Evolutionary conservation across 2,329 filamentous ascomycete genomes (phyloP).

Genomic region (Endoconidiophora laricicola): DNA sequence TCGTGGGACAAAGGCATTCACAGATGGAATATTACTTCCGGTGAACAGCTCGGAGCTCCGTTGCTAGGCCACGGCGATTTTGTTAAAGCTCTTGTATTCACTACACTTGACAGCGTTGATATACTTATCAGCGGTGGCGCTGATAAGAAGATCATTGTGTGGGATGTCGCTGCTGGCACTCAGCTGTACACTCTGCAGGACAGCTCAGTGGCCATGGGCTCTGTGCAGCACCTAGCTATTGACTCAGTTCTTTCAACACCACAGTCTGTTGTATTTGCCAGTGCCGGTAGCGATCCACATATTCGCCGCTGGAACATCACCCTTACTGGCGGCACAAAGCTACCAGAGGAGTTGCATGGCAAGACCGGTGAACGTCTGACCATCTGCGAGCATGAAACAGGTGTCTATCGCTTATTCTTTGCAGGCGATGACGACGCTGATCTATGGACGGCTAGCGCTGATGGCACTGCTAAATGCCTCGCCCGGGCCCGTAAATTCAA

Average conservation of each 20-base stretch:
- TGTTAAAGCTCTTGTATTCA: slow-evolving; percentile 61
- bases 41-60: slow-evolving; percentile 31
- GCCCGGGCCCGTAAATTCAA: slow-evolving; percentile 51
- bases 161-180: slow-evolving; percentile 53
- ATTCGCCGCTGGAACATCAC: slow-evolving; percentile 63
- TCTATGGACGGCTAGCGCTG: slow-evolving; percentile 84
- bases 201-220: slow-evolving; percentile 51
- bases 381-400: slow-evolving; percentile 76
- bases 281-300: slow-evolving; percentile 63
- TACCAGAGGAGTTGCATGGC: slow-evolving; percentile 29
- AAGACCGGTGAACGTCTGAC: slow-evolving; percentile 27
- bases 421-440: slow-evolving; percentile 49
- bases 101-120: slow-evolving; percentile 42
- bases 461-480: slow-evolving; percentile 73
- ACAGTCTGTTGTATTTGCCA: slow-evolving; percentile 46
- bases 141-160: slow-evolving; percentile 69
- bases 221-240: slow-evolving; percentile 61
- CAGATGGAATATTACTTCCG: slow-evolving; percentile 56
- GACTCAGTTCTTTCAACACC: slow-evolving; percentile 45
- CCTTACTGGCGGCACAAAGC: slow-evolving; percentile 34
- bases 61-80: slow-evolving; percentile 78
- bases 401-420: slow-evolving; percentile 67
- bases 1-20: slow-evolving; percentile 91
- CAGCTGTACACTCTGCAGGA: slow-evolving; percentile 66
- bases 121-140: slow-evolving; percentile 58